A percentile compares a stretch with the other conserved stretches of the same genome.
Evolutionary conservation across 176 grass and related monocot species (phyloP).

Genomic region (Bolboschoenus planiculmis): DNA sequence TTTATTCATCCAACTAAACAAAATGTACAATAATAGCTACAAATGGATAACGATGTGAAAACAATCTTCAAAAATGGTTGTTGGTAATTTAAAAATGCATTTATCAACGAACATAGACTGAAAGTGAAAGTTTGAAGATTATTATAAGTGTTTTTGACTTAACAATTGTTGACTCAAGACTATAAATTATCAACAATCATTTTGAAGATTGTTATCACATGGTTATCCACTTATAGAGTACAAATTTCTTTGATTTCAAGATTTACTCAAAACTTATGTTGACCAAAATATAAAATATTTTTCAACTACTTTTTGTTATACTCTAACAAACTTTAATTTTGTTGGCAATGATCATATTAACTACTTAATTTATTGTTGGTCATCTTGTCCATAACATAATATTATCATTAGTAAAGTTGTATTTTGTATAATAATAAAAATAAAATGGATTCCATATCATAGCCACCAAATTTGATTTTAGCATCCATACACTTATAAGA

Average conservation of each 20-base stretch:
- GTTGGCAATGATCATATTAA: background rate
- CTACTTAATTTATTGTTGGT: background rate
- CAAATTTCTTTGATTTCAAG: background rate
- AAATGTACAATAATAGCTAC: background rate
- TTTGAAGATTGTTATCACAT: no score
- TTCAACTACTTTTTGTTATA: no score
- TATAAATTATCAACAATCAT: no score
- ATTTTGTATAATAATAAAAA: background rate
- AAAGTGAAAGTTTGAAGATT: background rate
- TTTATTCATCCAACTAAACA: background rate
- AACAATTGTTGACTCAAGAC: no score
- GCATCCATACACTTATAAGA: no score
- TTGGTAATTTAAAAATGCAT: background rate
- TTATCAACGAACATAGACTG: background rate
- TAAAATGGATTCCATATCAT: no score
- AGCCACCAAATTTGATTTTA: no score
- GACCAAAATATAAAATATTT: background rate
- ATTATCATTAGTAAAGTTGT: background rate
- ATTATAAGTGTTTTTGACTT: background rate
- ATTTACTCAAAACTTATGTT: background rate
- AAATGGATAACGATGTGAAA: background rate
- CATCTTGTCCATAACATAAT: background rate
- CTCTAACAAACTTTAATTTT: no score
- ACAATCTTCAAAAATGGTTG: background rate
- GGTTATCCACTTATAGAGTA: no score